phyloP scores from a whole-genome alignment of 345 rosid genomes.

The Boechera stricta region DNA sequence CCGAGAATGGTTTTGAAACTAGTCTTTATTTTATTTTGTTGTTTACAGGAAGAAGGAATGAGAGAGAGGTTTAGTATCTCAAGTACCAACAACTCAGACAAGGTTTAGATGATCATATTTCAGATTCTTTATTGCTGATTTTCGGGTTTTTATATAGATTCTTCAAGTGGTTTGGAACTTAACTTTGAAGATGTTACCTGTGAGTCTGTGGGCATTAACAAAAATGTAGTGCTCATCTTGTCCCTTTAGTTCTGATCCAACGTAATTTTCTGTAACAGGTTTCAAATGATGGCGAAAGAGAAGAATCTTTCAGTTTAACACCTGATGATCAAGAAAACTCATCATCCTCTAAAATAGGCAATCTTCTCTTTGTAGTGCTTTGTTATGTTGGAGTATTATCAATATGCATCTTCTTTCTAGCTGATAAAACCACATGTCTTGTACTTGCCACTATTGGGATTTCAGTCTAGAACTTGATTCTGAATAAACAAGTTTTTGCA shows the following conservation, averaged over 20 bases:
- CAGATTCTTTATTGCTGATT: background rate
- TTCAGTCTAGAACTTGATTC: background rate
- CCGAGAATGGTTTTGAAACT: constrained; percentile 9
- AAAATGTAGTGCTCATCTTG: background rate
- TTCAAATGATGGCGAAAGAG: constrained; percentile 50
- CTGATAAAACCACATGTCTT: background rate
- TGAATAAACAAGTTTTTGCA: constrained; percentile 6
- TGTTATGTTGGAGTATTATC: constrained; percentile 5
- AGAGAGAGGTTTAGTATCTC: constrained; percentile 54
- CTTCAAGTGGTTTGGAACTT: background rate
- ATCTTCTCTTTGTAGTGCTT: constrained; percentile 1
- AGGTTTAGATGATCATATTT: constrained; percentile 39
- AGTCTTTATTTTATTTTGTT: constrained; percentile 23
- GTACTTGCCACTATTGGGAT: constrained; percentile 9
- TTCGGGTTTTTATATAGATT: no score
- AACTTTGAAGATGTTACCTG: background rate
- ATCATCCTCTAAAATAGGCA: constrained; percentile 62
- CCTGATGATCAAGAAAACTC: constrained; percentile 56
- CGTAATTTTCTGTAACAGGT: constrained; percentile 42
- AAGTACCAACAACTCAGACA: constrained; percentile 43
- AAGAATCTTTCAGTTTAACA: constrained; percentile 42
- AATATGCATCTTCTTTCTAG: constrained; percentile 22
- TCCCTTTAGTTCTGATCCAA: background rate
- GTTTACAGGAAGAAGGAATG: constrained; percentile 61
- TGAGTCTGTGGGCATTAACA: background rate